Conservation (phyloP, 768 basidiomycete species). For the Boletus sp. region DNA sequence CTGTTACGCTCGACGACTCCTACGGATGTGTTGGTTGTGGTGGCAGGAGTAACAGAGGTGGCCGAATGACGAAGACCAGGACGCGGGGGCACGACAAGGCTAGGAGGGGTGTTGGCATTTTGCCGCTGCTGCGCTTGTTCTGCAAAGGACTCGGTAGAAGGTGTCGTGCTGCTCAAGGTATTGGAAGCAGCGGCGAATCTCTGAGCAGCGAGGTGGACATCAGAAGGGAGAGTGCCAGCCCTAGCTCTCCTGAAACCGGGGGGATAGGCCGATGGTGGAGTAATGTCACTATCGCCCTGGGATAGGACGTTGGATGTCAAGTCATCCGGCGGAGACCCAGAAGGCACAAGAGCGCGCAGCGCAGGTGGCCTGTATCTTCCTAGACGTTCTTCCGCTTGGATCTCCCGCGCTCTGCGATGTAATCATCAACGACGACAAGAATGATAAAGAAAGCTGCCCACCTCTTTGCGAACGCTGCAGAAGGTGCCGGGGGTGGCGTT, state of each 20-base stretch:
- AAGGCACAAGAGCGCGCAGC: slow-evolving; percentile 63
- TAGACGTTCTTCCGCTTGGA: slow-evolving; percentile 74
- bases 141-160: slow-evolving; percentile 50
- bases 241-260: slow-evolving; percentile 90
- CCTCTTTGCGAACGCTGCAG: slow-evolving; percentile 89
- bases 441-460: slow-evolving; percentile 32
- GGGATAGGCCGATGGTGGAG: slow-evolving; percentile 76
- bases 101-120: slow-evolving; percentile 37
- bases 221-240: slow-evolving; percentile 97
- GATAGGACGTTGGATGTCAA: slow-evolving; percentile 55
- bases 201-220: slow-evolving; percentile 85
- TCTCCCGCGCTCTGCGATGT: slow-evolving; percentile 70
- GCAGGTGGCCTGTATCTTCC: slow-evolving; percentile 79
- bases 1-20: slow-evolving; percentile 61
- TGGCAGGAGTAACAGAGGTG: slow-evolving; percentile 55
- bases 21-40: slow-evolving; percentile 39
- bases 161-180: slow-evolving; percentile 48
- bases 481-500: slow-evolving; percentile 87
- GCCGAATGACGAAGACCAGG: slow-evolving; percentile 77
- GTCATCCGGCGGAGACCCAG: slow-evolving; percentile 74
- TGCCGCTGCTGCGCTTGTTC: slow-evolving; percentile 43
- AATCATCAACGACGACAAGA: slow-evolving; percentile 17
- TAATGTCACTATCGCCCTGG: slow-evolving; percentile 52
- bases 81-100: slow-evolving; percentile 49
- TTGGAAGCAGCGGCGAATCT: slow-evolving; percentile 70